Percentiles rank a stretch among this genome's conserved stretches.
These are phyloP conservation scores for Symmetrospora coprosmae DNA, from an alignment of 768 basidiomycete genomes.

Conservation along the genomic window DNA sequence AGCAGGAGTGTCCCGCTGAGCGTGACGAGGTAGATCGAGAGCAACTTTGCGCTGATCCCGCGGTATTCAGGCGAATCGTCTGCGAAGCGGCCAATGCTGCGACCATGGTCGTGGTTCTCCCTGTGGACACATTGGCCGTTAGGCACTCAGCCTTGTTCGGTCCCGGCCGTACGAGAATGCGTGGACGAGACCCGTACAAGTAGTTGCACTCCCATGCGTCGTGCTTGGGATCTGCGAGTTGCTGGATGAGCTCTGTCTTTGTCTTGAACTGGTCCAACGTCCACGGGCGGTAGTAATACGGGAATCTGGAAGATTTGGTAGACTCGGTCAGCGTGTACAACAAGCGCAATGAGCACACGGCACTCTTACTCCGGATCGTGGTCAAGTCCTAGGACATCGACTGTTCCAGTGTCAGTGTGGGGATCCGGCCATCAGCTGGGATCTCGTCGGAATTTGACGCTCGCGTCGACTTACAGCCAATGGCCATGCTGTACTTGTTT, in stretches of 20 bases:
- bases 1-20: slow-evolving; percentile 57
- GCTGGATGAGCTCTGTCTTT: slow-evolving; percentile 2
- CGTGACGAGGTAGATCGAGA: slow-evolving; percentile 50
- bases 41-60: slow-evolving; percentile 49
- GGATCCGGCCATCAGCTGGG: too few relatives aligned
- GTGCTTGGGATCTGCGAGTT: not conserved
- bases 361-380: too few relatives aligned
- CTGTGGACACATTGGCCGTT: too few relatives aligned
- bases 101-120: slow-evolving; percentile 53
- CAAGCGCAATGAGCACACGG: too few relatives aligned
- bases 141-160: too few relatives aligned
- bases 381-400: too few relatives aligned
- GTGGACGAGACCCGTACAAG: too few relatives aligned
- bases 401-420: too few relatives aligned
- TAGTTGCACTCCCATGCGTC: slow-evolving; percentile 4
- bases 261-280: slow-evolving; percentile 5
- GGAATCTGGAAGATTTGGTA: too few relatives aligned
- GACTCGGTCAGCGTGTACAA: too few relatives aligned
- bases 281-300: not conserved
- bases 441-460: too few relatives aligned
- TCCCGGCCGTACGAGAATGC: too few relatives aligned
- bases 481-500: slow-evolving; percentile 12
- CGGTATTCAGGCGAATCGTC: slow-evolving; percentile 52
- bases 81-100: slow-evolving; percentile 54
- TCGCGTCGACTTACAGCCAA: slow-evolving; percentile 7